These are phyloP conservation scores for Seminavis robusta DNA, from an alignment of 108 stramenopile genomes.

Conservation along the genomic window DNA sequence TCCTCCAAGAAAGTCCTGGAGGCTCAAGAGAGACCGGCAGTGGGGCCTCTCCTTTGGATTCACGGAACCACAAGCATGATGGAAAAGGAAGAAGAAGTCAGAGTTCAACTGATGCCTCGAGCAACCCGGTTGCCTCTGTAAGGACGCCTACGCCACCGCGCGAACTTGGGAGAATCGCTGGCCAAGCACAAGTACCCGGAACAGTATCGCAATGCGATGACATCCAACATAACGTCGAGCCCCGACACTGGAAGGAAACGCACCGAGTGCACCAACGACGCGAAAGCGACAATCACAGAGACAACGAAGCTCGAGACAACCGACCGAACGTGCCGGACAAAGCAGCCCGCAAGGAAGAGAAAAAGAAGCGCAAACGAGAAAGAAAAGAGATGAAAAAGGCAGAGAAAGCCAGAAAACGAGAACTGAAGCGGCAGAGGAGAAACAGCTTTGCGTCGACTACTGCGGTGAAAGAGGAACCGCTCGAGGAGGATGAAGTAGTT, in stretches of 20 bases:
- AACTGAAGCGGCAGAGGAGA: conserved; percentile 1
- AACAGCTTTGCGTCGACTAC: background rate
- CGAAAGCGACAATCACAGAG: conserved; percentile 7
- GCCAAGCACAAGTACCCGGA: too few species aligned
- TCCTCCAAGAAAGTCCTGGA: too few species aligned
- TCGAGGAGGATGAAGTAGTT: background rate
- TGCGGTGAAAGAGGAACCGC: background rate
- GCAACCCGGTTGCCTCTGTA: too few species aligned
- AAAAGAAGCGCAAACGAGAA: conserved; percentile 17
- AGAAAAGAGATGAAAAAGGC: conserved; percentile 13
- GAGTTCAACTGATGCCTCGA: too few species aligned
- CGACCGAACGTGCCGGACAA: conserved; percentile 11
- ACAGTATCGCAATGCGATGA: too few species aligned
- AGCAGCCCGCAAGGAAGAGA: conserved; percentile 6
- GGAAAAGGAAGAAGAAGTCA: too few species aligned
- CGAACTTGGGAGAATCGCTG: too few species aligned
- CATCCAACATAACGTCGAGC: conserved; percentile 4
- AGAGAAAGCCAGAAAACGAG: conserved; percentile 17
- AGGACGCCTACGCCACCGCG: too few species aligned
- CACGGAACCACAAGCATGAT: too few species aligned
- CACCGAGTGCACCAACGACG: conserved; percentile 6
- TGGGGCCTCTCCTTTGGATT: too few species aligned
- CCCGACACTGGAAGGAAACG: background rate
- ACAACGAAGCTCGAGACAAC: conserved; percentile 15
- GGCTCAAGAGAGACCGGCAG: too few species aligned